Percentiles rank a stretch among this genome's conserved stretches.
Evolutionary conservation across 345 rosid genomes (phyloP).

Genomic region (Ceriops zippeliana): DNA sequence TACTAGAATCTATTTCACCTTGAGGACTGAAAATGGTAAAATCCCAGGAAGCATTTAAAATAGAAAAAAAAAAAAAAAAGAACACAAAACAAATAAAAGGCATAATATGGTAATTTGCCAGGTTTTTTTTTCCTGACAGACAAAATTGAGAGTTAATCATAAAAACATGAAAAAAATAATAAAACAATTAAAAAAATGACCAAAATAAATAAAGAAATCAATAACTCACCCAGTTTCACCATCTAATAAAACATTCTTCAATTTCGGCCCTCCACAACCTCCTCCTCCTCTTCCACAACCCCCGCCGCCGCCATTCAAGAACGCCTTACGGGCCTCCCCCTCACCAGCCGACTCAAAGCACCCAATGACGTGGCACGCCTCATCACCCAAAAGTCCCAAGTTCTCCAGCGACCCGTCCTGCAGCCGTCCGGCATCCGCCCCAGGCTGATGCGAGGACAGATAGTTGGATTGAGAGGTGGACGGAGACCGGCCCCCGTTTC

Average conservation of each 20-base stretch:
- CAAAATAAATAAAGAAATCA: neutral
- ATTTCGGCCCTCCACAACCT: neutral
- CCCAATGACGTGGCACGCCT: constrained; percentile 21
- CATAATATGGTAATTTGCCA: no score
- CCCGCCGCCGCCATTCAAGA: constrained; percentile 1
- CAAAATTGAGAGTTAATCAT: no score
- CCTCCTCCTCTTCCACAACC: neutral
- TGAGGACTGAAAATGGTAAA: no score
- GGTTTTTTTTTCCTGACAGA: no score
- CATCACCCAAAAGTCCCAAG: constrained; percentile 30
- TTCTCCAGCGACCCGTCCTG: constrained; percentile 35
- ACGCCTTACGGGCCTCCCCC: constrained; percentile 24
- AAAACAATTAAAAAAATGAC: neutral
- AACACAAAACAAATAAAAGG: no score
- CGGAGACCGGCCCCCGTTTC: constrained; percentile 34
- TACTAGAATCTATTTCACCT: no score
- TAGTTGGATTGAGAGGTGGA: constrained; percentile 19
- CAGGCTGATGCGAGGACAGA: neutral
- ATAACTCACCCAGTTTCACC: constrained; percentile 17
- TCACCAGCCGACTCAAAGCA: constrained; percentile 30
- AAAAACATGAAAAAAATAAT: neutral
- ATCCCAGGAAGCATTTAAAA: no score
- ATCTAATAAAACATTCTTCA: neutral
- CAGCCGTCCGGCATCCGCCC: constrained; percentile 3
- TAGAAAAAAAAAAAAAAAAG: no score